Base-by-base conservation (phyloP, 805 yeast genomes). In the Yamadazyma phyllophila region DNA sequence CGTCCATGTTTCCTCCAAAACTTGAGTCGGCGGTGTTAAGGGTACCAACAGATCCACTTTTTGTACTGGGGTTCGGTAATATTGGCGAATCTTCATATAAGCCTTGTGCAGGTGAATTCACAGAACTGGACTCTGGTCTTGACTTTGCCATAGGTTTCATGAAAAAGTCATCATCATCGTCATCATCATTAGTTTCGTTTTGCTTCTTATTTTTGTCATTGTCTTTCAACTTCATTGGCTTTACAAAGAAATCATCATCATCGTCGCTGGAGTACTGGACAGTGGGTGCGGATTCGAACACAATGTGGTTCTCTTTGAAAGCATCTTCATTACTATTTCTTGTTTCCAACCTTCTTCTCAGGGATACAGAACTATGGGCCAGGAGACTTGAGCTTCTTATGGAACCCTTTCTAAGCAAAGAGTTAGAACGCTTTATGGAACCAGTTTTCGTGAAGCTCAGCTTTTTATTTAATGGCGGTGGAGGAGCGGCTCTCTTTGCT, bases 401-500 rank as follows among this genome's bases (percentile, higher is more conserved):
- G 2, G 55, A 42, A 2, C 45, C 31, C 17, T 52, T 43, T 26
- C 43, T 33, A 3, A 46, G 27, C 4, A 48, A 13, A 1, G 50
- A 48, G 7, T 43, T 37, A 9, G 39, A 36, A 16, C 46, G 27
- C n/a, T 36, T 41, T 26, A 45, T 33, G 2, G 47, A 41, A 3
- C 45, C 39, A 27, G 39, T 39, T 32, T 16, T 33, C 10, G 47
- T 44, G 26, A 48, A 45, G 31, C 50, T 50, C 29, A 34, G 20
- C 41, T 46, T 43, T 35, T 42, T 41, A 39, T 47, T 48, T 39
- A 52, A 43, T 26, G 89, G 88, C 3, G 89, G 87, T 6, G 84
- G 85, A 0, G 89, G 90, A 0, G 89, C 85, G 10, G 75, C 80
- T 55, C 96, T 67, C 47, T 74, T 77, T 0, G 96, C 94, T 8